Conservation (phyloP, 495 filamentous ascomycete genomes). For the Gamarada debralockiae region DNA sequence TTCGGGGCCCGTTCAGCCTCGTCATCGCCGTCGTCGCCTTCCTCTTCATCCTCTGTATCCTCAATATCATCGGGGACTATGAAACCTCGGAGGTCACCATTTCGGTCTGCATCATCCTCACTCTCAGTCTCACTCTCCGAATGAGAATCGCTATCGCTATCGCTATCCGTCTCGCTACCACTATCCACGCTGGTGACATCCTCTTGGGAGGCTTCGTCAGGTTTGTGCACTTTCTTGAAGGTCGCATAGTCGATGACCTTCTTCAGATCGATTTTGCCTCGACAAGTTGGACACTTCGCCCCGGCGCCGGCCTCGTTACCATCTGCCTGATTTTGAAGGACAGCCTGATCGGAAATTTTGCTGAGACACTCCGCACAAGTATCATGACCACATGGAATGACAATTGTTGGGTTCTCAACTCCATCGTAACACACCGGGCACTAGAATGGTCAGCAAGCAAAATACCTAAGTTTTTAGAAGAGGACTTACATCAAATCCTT, state of each 20-base stretch:
- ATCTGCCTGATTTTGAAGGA: slow-evolving; percentile 42
- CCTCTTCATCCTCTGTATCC: not conserved
- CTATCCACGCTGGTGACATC: slow-evolving; percentile 24
- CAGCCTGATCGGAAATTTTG: slow-evolving; percentile 52
- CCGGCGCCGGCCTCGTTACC: slow-evolving; percentile 53
- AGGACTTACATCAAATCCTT: slow-evolving; percentile 38
- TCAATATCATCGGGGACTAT: slow-evolving; percentile 50
- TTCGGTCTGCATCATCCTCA: slow-evolving; percentile 37
- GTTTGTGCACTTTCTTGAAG: slow-evolving; percentile 69
- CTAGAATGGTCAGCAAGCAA: slow-evolving; percentile 32
- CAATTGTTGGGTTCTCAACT: slow-evolving; percentile 69
- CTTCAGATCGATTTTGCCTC: slow-evolving; percentile 54
- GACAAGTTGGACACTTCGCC: slow-evolving; percentile 75
- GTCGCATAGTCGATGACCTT: slow-evolving; percentile 68
- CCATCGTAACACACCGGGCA: slow-evolving; percentile 83
- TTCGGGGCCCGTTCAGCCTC: slow-evolving; percentile 28
- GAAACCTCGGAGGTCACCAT: slow-evolving; percentile 54
- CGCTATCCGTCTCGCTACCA: slow-evolving; percentile 17
- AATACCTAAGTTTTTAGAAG: not conserved
- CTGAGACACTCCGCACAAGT: slow-evolving; percentile 78
- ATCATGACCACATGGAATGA: slow-evolving; percentile 82
- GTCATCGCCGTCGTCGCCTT: slow-evolving; percentile 23
- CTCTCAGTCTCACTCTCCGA: slow-evolving; percentile 32
- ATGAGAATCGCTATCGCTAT: slow-evolving; percentile 22
- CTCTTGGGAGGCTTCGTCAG: slow-evolving; percentile 26